phyloP scores from a whole-genome alignment of 2,329 filamentous ascomycete genomes.

The Aureobasidium zeae region DNA sequence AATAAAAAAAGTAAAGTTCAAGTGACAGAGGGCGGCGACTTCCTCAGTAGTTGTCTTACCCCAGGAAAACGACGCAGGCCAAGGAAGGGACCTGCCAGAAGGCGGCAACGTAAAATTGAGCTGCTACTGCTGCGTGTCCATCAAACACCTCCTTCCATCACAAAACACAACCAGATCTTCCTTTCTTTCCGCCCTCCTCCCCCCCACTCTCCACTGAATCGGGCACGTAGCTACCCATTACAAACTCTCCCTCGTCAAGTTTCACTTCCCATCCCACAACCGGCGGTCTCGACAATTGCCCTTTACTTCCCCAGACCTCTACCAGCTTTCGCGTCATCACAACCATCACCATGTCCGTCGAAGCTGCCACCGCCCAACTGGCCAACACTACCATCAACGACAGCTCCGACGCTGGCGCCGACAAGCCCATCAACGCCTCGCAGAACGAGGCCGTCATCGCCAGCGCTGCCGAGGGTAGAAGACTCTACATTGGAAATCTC shows the following conservation, averaged over 20 bases:
- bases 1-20: not conserved
- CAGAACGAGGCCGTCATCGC: conserved; percentile 87
- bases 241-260: conserved; percentile 44
- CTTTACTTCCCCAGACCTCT: conserved; percentile 28
- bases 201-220: conserved; percentile 19
- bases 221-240: conserved; percentile 44
- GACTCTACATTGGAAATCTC: conserved; percentile 99
- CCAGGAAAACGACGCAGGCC: not conserved
- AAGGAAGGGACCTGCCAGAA: conserved; percentile 11
- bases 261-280: conserved; percentile 39
- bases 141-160: no score
- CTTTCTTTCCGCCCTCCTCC: conserved; percentile 1
- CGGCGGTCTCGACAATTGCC: conserved; percentile 39
- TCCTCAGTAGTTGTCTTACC: no score
- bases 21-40: no score
- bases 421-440: conserved; percentile 61
- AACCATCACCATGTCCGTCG: conserved; percentile 77
- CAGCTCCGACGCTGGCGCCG: conserved; percentile 40
- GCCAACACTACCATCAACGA: conserved; percentile 57
- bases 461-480: conserved; percentile 96
- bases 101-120: conserved; percentile 1
- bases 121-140: conserved; percentile 14
- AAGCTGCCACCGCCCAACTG: conserved; percentile 66
- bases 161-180: conserved; percentile 13
- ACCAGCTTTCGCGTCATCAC: conserved; percentile 43